Evolutionary conservation across 495 filamentous ascomycete species (phyloP).

Genomic region (Penicillium antarcticum): DNA sequence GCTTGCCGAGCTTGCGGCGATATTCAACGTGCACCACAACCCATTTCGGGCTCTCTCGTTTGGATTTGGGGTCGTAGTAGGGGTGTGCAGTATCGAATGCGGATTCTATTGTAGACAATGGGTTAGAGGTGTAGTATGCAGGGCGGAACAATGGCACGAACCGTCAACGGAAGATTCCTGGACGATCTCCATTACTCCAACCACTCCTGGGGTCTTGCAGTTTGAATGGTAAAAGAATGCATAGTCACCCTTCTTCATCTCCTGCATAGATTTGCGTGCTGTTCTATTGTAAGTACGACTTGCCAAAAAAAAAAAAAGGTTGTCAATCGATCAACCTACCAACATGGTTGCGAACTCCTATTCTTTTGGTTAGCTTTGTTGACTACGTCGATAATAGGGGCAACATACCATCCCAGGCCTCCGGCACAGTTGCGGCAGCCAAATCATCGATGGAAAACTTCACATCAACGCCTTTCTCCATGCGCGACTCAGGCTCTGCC

Average conservation of each 20-base stretch:
- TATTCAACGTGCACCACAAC: slow-evolving; percentile 84
- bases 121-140: slow-evolving; percentile 4
- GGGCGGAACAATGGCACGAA: slow-evolving; percentile 34
- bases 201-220: slow-evolving; percentile 85
- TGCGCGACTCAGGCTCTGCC: slow-evolving; percentile 82
- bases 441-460: slow-evolving; percentile 96
- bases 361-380: slow-evolving; percentile 16
- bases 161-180: slow-evolving; percentile 75
- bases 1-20: slow-evolving; percentile 70
- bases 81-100: slow-evolving; percentile 75
- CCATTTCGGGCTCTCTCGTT: slow-evolving; percentile 81
- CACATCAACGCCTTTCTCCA: slow-evolving; percentile 83
- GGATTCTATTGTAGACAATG: slow-evolving; percentile 50
- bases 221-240: slow-evolving; percentile 99
- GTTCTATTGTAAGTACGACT: slow-evolving; percentile 16
- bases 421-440: slow-evolving; percentile 61
- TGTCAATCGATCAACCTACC: slow-evolving; percentile 32
- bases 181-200: slow-evolving; percentile 91
- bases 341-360: slow-evolving; percentile 56
- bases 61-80: slow-evolving; percentile 77
- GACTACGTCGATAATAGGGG: neutral
- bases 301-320: slow-evolving; percentile 5
- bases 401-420: slow-evolving; percentile 79
- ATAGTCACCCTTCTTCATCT: slow-evolving; percentile 87
- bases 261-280: slow-evolving; percentile 81